Evolutionary conservation across 331 rosid species (phyloP).

Genomic region (Prunus yedoensis): DNA sequence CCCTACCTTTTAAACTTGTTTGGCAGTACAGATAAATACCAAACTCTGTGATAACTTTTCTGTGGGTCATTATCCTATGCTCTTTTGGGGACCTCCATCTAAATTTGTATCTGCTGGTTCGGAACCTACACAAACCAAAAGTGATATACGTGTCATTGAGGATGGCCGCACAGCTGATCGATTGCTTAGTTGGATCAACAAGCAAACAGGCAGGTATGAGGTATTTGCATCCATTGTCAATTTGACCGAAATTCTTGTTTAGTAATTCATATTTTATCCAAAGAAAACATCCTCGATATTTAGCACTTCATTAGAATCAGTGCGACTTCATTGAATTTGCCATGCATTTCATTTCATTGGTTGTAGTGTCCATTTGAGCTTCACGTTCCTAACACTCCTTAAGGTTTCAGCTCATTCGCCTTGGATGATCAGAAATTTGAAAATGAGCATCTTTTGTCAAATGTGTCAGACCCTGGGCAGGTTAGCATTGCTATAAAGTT

Average conservation of each 20-base stretch:
- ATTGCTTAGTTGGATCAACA: conserved; percentile 87
- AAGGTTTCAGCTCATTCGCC: conserved; percentile 63
- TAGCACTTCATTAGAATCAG: not conserved
- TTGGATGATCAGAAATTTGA: conserved; percentile 87
- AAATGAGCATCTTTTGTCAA: conserved; percentile 77
- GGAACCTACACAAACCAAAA: conserved; percentile 71
- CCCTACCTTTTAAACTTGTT: conserved; percentile 45
- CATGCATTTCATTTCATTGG: not conserved
- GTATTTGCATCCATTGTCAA: conserved; percentile 26
- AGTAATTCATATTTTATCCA: conserved; percentile 10
- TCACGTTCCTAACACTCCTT: conserved; percentile 15
- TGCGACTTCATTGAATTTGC: not conserved
- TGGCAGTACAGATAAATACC: conserved; percentile 95
- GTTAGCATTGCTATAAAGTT: conserved; percentile 41
- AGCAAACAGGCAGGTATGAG: conserved; percentile 77
- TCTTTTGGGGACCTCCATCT: conserved; percentile 87
- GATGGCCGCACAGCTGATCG: conserved; percentile 76
- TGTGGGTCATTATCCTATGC: conserved; percentile 90
- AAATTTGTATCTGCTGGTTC: conserved; percentile 72
- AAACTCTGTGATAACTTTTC: conserved; percentile 93
- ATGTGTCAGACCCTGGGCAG: conserved; percentile 83
- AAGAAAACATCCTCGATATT: not conserved
- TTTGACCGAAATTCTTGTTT: conserved; percentile 2
- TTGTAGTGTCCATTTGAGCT: not conserved
- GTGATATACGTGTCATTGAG: conserved; percentile 57